Evolutionary conservation across 2,329 filamentous ascomycete genomes (phyloP).

Genomic region (Fusarium sterilihyphosum): DNA sequence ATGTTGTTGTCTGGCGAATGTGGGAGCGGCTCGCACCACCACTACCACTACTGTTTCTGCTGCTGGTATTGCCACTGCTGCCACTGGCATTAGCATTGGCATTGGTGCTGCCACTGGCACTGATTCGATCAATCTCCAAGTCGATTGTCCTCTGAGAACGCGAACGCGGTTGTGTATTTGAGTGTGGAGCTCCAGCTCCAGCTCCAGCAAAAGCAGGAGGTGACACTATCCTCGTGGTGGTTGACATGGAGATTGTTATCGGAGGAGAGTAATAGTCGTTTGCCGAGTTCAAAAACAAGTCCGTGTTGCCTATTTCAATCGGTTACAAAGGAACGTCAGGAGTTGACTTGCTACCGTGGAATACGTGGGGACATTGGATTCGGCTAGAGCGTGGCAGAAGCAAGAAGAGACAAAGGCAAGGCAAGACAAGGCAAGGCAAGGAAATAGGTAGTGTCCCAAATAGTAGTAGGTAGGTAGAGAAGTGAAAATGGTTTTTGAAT

Average conservation of each 20-base stretch:
- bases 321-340: slow-evolving; percentile 37
- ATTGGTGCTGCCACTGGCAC: not conserved
- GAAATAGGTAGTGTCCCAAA: not conserved
- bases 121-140: slow-evolving; percentile 8
- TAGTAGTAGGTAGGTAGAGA: not conserved
- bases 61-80: not conserved
- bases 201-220: slow-evolving; percentile 24
- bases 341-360: slow-evolving; percentile 30
- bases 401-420: not conserved
- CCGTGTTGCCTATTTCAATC: slow-evolving; percentile 35
- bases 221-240: slow-evolving; percentile 34
- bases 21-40: slow-evolving; percentile 25
- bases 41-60: not conserved
- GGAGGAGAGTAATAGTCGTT: slow-evolving; percentile 28
- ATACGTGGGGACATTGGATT: slow-evolving; percentile 8
- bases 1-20: slow-evolving; percentile 27
- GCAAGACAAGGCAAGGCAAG: not conserved
- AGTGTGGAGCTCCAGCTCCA: slow-evolving; percentile 9
- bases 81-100: not conserved
- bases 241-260: slow-evolving; percentile 40
- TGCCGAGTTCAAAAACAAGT: slow-evolving; percentile 32
- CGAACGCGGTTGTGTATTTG: slow-evolving; percentile 11
- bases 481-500: not conserved
- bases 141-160: slow-evolving; percentile 28
- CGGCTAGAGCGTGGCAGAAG: not conserved